phyloP scores from a whole-genome alignment of 306 rosid genomes.

The Cicer arietinum region DNA sequence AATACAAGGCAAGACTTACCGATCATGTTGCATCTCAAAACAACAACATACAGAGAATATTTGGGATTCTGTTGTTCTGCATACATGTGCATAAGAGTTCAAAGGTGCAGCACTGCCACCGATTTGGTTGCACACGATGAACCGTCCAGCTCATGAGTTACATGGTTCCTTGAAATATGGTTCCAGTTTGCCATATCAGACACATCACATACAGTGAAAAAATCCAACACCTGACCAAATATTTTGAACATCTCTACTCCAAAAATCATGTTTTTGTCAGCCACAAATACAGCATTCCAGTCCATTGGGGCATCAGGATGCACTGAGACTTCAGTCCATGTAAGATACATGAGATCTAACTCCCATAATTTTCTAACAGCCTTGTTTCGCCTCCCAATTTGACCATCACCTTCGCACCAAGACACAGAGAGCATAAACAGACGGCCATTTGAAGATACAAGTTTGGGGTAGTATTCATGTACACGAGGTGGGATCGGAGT shows the following conservation, averaged over 20 bases:
- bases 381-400: constrained; percentile 90
- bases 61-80: constrained; percentile 39
- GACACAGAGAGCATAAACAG: constrained; percentile 88
- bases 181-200: constrained; percentile 75
- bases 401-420: constrained; percentile 99
- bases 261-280: constrained; percentile 76
- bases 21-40: constrained; percentile 36
- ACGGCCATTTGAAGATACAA: constrained; percentile 75
- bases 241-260: constrained; percentile 99
- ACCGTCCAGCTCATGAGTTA: constrained; percentile 91
- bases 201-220: constrained; percentile 85
- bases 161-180: constrained; percentile 81
- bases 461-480: constrained; percentile 88
- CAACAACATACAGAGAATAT: constrained; percentile 36
- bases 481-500: constrained; percentile 77
- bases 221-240: constrained; percentile 95
- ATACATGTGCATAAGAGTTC: constrained; percentile 44
- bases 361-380: constrained; percentile 98
- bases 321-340: constrained; percentile 85
- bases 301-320: constrained; percentile 99
- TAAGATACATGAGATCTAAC: constrained; percentile 79
- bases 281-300: constrained; percentile 91
- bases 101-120: constrained; percentile 83
- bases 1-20: constrained; percentile 43
- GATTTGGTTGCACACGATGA: constrained; percentile 90